phyloP scores from a whole-genome alignment of 768 basidiomycete species.

The Boletus tomentosulus region DNA sequence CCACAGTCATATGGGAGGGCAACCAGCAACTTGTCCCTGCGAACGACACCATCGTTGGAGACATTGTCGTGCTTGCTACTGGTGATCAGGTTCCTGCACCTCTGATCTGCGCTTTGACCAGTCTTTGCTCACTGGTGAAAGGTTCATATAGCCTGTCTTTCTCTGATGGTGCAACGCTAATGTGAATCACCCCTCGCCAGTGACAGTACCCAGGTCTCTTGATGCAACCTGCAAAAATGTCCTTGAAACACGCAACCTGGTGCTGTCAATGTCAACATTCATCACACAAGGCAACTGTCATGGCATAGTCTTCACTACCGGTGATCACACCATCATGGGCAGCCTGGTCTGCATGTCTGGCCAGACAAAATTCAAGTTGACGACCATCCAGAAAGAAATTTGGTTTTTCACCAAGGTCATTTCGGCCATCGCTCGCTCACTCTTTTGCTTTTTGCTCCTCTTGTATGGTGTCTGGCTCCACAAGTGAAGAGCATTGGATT shows the following conservation, averaged over 20 bases:
- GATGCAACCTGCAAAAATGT: conserved; percentile 48
- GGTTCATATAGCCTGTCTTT: conserved; percentile 18
- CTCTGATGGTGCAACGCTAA: neutral
- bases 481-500: too few species aligned
- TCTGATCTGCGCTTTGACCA: conserved; percentile 52
- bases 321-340: conserved; percentile 46
- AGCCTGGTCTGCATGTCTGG: conserved; percentile 53
- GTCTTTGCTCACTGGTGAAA: conserved; percentile 50
- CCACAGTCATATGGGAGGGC: conserved; percentile 50
- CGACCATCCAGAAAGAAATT: too few species aligned
- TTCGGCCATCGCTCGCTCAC: conserved; percentile 36
- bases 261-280: conserved; percentile 43
- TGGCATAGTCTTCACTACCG: conserved; percentile 41
- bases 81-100: conserved; percentile 56
- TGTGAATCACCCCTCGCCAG: conserved; percentile 16
- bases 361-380: conserved; percentile 42
- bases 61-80: conserved; percentile 48
- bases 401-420: conserved; percentile 54
- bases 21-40: conserved; percentile 45
- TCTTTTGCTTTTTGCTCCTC: conserved; percentile 40
- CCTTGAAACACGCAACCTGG: conserved; percentile 45
- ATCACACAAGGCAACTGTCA: conserved; percentile 40
- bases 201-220: conserved; percentile 42
- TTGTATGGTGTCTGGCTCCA: conserved; percentile 42
- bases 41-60: conserved; percentile 55